A percentile compares a stretch with the other conserved stretches of the same genome.
phyloP scores from a whole-genome alignment of 805 yeast species.

The Ogataea nakhonphanomensis region DNA sequence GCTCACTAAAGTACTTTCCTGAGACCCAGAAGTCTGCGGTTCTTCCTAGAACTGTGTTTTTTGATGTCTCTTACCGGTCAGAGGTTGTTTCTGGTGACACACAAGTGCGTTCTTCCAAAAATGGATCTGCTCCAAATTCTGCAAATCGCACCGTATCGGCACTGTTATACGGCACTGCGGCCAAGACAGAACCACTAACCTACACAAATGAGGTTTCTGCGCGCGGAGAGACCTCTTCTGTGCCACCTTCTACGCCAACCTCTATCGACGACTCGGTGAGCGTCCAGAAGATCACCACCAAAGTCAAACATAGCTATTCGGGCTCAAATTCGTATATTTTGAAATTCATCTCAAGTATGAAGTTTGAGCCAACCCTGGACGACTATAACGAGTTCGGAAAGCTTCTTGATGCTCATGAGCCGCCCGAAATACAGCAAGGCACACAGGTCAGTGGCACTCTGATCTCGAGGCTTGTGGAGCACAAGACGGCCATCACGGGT shows the following conservation, averaged over 20 bases:
- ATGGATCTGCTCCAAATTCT: constrained; percentile 7
- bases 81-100: constrained; percentile 17
- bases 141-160: no score
- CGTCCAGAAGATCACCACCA: constrained; percentile 25
- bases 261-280: constrained; percentile 26
- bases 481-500: constrained; percentile 53
- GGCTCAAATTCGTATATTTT: constrained; percentile 66
- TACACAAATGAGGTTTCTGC: constrained; percentile 22
- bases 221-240: constrained; percentile 21
- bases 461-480: constrained; percentile 65
- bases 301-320: constrained; percentile 51
- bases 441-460: constrained; percentile 39
- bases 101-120: constrained; percentile 7
- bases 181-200: constrained; percentile 21
- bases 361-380: constrained; percentile 53
- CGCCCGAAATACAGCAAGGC: background rate
- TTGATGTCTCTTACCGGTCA: constrained; percentile 37
- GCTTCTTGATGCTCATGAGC: constrained; percentile 12
- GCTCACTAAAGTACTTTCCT: constrained; percentile 19
- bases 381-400: constrained; percentile 71
- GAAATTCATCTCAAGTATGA: constrained; percentile 49
- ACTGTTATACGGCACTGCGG: constrained; percentile 18
- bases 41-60: constrained; percentile 50
- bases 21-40: constrained; percentile 32
- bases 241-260: constrained; percentile 18